Evolutionary conservation across 192 early-diverging fungal genomes (phyloP).

Genomic region (Linnemannia hyalina): DNA sequence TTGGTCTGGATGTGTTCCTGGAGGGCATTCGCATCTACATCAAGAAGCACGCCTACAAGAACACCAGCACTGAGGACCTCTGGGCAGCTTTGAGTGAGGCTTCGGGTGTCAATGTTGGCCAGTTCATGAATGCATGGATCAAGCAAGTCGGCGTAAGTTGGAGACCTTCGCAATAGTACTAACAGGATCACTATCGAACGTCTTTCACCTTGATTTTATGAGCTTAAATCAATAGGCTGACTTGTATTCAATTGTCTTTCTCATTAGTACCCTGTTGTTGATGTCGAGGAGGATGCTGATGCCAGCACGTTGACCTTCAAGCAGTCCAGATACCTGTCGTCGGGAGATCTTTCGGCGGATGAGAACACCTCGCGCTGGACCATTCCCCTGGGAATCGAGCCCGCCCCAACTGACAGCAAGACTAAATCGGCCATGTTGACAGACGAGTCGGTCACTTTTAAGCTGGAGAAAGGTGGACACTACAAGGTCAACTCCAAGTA

Average conservation of each 20-base stretch:
- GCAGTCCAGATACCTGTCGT: conserved; percentile 89
- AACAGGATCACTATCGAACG: neutral
- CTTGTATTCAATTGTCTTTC: neutral
- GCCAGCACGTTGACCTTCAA: conserved; percentile 68
- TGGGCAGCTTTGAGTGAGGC: conserved; percentile 87
- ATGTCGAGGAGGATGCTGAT: conserved; percentile 70
- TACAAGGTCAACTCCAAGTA: conserved; percentile 90
- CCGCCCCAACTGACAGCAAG: conserved; percentile 15
- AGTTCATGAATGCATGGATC: conserved; percentile 93
- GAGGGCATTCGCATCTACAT: conserved; percentile 82
- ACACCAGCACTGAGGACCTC: conserved; percentile 89
- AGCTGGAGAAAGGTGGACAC: conserved; percentile 66
- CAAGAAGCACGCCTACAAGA: conserved; percentile 85
- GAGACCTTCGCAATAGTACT: neutral
- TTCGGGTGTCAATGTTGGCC: conserved; percentile 83
- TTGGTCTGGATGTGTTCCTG: conserved; percentile 78
- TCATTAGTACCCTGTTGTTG: conserved; percentile 81
- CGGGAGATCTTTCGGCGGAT: conserved; percentile 79
- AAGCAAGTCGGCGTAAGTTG: conserved; percentile 77
- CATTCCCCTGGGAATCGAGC: conserved; percentile 81
- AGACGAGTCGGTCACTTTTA: conserved; percentile 60
- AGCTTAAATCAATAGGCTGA: neutral
- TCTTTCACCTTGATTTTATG: neutral
- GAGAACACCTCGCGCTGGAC: conserved; percentile 90
- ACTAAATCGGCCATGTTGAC: conserved; percentile 59